These are phyloP conservation scores for Stagonosporopsis chrysanthemi DNA, from an alignment of 2,329 filamentous ascomycete species.

Conservation along the genomic window DNA sequence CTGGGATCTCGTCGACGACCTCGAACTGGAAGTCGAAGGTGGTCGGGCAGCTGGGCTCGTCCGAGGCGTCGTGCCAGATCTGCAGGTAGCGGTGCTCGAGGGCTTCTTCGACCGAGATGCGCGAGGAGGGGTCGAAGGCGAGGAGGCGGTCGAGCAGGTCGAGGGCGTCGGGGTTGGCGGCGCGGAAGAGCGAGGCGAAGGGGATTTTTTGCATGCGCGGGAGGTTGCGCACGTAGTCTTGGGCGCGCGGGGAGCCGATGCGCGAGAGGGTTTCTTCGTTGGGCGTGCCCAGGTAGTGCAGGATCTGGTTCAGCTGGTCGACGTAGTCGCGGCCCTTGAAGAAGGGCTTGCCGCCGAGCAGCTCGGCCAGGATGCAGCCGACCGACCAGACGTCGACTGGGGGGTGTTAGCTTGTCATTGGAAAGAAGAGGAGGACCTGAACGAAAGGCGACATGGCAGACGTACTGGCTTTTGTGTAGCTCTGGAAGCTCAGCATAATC, in stretches of 20 bases:
- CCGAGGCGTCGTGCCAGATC: constrained; percentile 97
- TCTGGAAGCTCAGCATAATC: constrained; percentile 99
- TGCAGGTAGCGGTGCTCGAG: constrained; percentile 95
- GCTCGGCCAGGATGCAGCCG: constrained; percentile 94
- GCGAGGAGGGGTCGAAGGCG: constrained; percentile 91
- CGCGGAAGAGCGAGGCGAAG: constrained; percentile 87
- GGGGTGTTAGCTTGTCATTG: constrained; percentile 23
- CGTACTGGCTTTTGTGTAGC: constrained; percentile 99
- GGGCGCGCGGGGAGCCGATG: constrained; percentile 92
- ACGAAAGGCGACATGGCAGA: constrained; percentile 43
- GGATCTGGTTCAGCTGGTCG: constrained; percentile 98
- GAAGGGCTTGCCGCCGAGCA: constrained; percentile 94
- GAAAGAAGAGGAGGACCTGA: constrained; percentile 3
- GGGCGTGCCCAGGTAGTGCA: constrained; percentile 96
- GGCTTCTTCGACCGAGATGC: constrained; percentile 92
- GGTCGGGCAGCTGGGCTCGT: constrained; percentile 91
- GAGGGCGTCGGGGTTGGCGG: constrained; percentile 93
- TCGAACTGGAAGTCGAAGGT: constrained; percentile 99
- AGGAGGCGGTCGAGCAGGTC: constrained; percentile 97
- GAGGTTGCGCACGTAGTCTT: constrained; percentile 97
- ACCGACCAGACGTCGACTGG: constrained; percentile 99
- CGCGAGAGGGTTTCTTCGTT: constrained; percentile 93
- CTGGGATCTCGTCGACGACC: constrained; percentile 89
- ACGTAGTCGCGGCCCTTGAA: constrained; percentile 99
- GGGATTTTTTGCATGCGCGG: constrained; percentile 93